These are phyloP conservation scores for Medicago arabica DNA, from an alignment of 306 rosid genomes.

Conservation along the genomic window DNA sequence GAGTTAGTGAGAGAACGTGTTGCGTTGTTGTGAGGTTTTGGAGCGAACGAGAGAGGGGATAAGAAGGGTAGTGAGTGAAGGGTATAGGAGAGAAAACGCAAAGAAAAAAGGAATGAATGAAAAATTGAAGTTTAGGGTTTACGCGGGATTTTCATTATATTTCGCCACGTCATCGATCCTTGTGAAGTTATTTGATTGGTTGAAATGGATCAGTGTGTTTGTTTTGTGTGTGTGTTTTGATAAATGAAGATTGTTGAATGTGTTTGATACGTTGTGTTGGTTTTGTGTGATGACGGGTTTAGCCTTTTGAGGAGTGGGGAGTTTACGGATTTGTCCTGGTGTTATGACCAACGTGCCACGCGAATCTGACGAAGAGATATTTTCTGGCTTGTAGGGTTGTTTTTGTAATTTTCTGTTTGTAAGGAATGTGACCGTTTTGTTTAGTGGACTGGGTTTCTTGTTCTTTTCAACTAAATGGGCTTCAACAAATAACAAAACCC, in stretches of 20 bases:
- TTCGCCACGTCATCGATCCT: constrained; percentile 72
- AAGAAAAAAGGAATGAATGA: constrained; percentile 37
- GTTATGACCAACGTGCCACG: constrained; percentile 38
- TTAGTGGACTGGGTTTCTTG: background rate
- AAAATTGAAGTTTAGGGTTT: constrained; percentile 74
- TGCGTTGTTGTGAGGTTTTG: constrained; percentile 36
- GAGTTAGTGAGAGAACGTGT: constrained; percentile 38
- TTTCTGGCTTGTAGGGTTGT: constrained; percentile 25
- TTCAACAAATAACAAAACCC: no score
- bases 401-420: constrained; percentile 17
- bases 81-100: constrained; percentile 47
- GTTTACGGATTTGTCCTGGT: constrained; percentile 19
- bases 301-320: background rate
- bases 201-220: constrained; percentile 53
- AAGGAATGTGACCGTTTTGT: background rate
- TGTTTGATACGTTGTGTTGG: constrained; percentile 21
- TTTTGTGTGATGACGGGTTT: constrained; percentile 36
- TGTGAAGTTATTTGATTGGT: constrained; percentile 23
- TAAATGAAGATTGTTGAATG: background rate
- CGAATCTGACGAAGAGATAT: constrained; percentile 32
- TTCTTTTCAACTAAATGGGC: background rate
- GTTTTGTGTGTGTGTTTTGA: constrained; percentile 60
- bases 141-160: constrained; percentile 81
- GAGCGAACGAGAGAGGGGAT: constrained; percentile 38
- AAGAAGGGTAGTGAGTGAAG: constrained; percentile 54